These are phyloP conservation scores for Plantago lanceolata DNA, from an alignment of 305 asterid species.

Conservation along the genomic window DNA sequence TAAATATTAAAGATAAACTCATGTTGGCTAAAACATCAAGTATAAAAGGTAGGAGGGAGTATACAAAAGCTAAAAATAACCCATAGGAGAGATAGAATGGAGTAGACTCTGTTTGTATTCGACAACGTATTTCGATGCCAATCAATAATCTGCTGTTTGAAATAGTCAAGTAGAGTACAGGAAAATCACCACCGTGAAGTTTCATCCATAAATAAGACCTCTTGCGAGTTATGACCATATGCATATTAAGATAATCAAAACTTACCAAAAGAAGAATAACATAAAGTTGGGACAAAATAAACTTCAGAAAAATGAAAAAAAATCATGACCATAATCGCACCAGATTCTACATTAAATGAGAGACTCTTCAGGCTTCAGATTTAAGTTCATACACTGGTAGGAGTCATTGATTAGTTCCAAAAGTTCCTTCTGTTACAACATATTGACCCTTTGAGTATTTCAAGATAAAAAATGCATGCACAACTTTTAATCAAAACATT, in stretches of 20 bases:
- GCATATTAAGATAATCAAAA: not conserved
- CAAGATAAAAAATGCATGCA: not conserved
- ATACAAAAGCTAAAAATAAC: not conserved
- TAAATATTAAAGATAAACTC: no score
- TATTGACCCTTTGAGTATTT: not conserved
- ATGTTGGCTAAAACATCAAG: no score
- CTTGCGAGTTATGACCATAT: not conserved
- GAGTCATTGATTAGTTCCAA: not conserved
- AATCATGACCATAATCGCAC: not conserved
- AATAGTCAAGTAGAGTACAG: conserved; percentile 10
- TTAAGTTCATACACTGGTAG: not conserved
- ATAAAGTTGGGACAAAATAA: not conserved
- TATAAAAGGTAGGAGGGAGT: no score
- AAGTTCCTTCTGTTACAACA: not conserved
- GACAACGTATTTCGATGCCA: not conserved
- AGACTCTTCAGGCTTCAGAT: not conserved
- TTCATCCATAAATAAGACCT: conserved; percentile 10
- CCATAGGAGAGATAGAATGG: not conserved
- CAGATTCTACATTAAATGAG: not conserved
- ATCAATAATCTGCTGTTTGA: not conserved
- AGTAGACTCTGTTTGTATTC: conserved; percentile 5
- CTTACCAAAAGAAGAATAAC: conserved; percentile 4
- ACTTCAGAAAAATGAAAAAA: not conserved
- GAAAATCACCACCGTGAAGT: conserved; percentile 12
- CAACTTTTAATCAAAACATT: not conserved